Conservation (phyloP, 768 basidiomycete genomes). For the Mycena olivaceomarginata region DNA sequence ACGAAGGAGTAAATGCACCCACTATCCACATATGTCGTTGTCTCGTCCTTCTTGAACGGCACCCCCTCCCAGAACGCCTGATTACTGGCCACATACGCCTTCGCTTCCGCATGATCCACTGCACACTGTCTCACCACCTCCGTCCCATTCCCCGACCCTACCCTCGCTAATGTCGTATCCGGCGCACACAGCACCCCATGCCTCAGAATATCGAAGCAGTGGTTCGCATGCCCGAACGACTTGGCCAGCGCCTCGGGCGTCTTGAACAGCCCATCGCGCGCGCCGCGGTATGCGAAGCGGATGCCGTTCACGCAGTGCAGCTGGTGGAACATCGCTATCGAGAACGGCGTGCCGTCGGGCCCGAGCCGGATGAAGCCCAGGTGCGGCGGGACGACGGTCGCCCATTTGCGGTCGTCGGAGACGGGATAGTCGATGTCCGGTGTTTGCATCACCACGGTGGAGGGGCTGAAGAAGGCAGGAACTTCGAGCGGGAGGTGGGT, state of each 20-base stretch:
- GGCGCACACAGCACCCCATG: conserved; percentile 41
- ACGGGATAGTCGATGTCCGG: too few species aligned
- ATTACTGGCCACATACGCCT: too few species aligned
- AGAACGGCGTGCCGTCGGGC: conserved; percentile 46
- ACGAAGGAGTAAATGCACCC: too few species aligned
- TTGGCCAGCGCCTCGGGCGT: conserved; percentile 17
- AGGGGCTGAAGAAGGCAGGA: too few species aligned
- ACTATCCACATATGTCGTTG: too few species aligned
- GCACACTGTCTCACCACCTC: too few species aligned
- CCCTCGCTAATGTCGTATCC: conserved; percentile 33
- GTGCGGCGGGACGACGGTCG: conserved; percentile 31
- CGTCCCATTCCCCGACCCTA: not conserved
- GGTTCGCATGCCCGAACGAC: conserved; percentile 41
- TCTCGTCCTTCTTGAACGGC: too few species aligned
- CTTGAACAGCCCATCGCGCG: conserved; percentile 42
- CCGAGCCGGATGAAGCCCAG: conserved; percentile 45
- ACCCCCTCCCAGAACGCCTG: too few species aligned
- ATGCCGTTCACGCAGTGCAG: conserved; percentile 54
- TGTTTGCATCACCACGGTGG: too few species aligned
- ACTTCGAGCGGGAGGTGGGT: too few species aligned
- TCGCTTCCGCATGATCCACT: too few species aligned
- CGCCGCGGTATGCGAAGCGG: conserved; percentile 36
- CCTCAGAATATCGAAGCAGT: conserved; percentile 43
- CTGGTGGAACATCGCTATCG: conserved; percentile 54
- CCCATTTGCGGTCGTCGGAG: conserved; percentile 34